phyloP scores from a whole-genome alignment of 345 rosid species.

The Excoecaria cochinchinensis region DNA sequence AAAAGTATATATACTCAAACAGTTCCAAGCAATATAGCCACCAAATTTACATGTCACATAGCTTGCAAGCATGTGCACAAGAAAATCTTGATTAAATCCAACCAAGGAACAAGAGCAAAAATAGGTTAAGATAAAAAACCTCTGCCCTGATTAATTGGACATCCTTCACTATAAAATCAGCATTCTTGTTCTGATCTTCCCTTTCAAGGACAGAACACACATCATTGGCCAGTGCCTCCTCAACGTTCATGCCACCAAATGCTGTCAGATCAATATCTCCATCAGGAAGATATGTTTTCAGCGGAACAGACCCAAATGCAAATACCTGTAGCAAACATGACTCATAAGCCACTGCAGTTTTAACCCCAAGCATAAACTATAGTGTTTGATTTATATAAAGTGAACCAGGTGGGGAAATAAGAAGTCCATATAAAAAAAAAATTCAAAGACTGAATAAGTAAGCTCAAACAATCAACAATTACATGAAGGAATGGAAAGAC shows the following conservation, averaged over 20 bases:
- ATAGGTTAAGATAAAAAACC: conserved; percentile 36
- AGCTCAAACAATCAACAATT: neutral
- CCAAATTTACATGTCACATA: neutral
- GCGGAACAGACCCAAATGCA: conserved; percentile 90
- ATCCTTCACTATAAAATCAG: conserved; percentile 56
- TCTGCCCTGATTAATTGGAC: conserved; percentile 76
- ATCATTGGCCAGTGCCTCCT: conserved; percentile 54
- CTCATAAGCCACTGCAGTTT: neutral
- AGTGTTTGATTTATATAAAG: neutral
- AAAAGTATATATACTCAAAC: neutral
- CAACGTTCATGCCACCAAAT: conserved; percentile 39
- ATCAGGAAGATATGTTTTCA: conserved; percentile 96
- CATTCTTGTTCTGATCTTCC: conserved; percentile 39
- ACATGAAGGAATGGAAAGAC: neutral
- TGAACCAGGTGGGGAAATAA: neutral
- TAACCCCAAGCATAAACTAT: neutral
- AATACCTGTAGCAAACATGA: conserved; percentile 49
- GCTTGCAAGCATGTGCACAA: neutral
- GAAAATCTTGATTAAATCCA: neutral
- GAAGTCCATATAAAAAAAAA: neutral
- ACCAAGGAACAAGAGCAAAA: neutral
- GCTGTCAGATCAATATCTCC: conserved; percentile 93
- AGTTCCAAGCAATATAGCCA: neutral
- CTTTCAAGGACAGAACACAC: conserved; percentile 49
- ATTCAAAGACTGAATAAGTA: neutral